Evolutionary conservation across 176 grass and related monocot genomes (phyloP), one percentile per base, ranked within the genome.

Genomic region (Poa annua): DNA sequence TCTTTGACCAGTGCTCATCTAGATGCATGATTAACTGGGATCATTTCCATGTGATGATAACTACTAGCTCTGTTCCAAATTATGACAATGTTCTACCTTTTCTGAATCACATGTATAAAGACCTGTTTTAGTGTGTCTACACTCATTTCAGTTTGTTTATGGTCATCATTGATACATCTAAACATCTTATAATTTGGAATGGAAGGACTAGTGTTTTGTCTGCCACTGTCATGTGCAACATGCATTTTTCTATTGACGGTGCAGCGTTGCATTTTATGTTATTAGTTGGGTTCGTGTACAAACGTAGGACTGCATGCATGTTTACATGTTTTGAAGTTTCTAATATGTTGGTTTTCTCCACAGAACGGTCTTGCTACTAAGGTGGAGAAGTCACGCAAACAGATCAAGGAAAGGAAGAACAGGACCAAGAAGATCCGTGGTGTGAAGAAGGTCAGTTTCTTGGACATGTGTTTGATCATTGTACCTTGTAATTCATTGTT

Each of bases 331-430:
- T 53, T 53, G 24, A 6, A 71, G 11, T 79, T 29, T 14, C 60
- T 81, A 45, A 83, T 84, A 14, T 26, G 10, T 36, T 75, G 1
- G 55, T 38, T 69, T 57, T 65, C 56, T 85, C 15, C 0, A 16
- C 85, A 97, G 95, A 97, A 97, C 35, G 95, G 95, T 22, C 90
- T 97, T 80, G 95, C 95, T 21, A 97, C 95, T 2, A 97, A 97
- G 92, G 81, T 97, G 38, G 95, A 97, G 42, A 97, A 91, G 76
- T 97, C 95, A 33, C 93, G 95, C 34, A 97, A 97, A 71, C 94
- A 97, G 80, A 94, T 97, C 87, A 97, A 97, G 82, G 94, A 97
- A 80, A 76, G 91, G 60, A 97, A 94, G 82, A 97, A 97, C 76
- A 97, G 94, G 55, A 65, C 94, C 41, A 97, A 88, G 85, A 97